Conservation (phyloP, 371 early-diverging fungal genomes). For the Zancudomyces culisetae region DNA sequence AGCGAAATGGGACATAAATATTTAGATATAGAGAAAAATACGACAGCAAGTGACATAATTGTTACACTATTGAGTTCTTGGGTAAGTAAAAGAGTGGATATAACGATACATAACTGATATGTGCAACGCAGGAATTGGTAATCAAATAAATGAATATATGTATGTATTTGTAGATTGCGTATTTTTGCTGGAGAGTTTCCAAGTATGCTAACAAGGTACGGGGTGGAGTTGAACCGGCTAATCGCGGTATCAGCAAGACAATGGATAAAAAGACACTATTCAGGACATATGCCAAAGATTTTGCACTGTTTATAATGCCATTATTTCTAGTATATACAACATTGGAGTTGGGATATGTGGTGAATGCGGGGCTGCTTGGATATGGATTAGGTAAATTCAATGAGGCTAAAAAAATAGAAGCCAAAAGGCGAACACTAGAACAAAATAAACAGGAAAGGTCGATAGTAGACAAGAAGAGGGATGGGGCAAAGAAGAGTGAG, state of each 20-base stretch:
- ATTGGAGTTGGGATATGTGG: neutral
- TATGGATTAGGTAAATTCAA: neutral
- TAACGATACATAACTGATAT: too few species aligned
- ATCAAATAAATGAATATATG: neutral
- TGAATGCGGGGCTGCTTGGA: neutral
- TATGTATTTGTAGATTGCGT: too few species aligned
- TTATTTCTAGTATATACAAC: constrained; percentile 1
- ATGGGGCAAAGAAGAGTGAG: neutral
- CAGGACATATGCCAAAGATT: neutral
- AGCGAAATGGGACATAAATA: too few species aligned
- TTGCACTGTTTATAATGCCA: neutral
- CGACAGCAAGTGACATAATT: too few species aligned
- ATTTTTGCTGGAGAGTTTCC: neutral
- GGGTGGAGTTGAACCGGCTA: neutral
- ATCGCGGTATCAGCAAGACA: too few species aligned
- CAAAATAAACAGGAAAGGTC: neutral
- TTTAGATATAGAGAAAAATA: too few species aligned
- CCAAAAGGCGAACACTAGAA: too few species aligned
- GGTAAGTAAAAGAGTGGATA: too few species aligned
- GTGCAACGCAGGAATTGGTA: neutral
- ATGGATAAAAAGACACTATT: neutral
- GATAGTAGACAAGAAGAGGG: neutral
- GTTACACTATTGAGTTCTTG: too few species aligned
- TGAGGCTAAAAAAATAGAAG: neutral
- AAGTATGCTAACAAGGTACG: neutral